Conservation (phyloP, 176 grass and related monocot genomes). For the Musa acuminata region DNA sequence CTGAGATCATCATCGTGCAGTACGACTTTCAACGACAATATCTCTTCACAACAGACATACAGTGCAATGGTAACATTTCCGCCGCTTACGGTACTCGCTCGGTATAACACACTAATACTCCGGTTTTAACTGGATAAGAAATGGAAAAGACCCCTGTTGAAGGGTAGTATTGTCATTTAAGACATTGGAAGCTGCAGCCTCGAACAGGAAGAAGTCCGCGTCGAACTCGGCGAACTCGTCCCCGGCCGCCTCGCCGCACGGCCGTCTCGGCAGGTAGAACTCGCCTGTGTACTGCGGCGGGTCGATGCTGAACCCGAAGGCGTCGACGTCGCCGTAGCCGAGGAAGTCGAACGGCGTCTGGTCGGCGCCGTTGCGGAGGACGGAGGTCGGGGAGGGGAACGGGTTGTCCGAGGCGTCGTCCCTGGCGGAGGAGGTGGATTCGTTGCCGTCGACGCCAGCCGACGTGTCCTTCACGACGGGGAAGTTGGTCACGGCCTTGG, state of each 20-base stretch:
- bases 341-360: constrained; percentile 29
- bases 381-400: constrained; percentile 38
- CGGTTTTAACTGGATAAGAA: not conserved
- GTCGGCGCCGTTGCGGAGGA: constrained; percentile 28
- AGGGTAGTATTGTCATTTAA: constrained; percentile 7
- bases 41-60: not conserved
- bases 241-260: constrained; percentile 33
- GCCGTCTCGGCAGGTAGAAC: constrained; percentile 30
- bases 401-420: constrained; percentile 9
- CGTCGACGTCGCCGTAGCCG: constrained; percentile 26
- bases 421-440: not conserved
- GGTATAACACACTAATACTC: not conserved
- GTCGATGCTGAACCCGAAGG: constrained; percentile 1
- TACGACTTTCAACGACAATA: not conserved
- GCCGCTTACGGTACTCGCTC: not conserved
- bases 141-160: not conserved
- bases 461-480: not conserved
- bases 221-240: constrained; percentile 36
- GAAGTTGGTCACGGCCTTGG: constrained; percentile 39
- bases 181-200: not conserved
- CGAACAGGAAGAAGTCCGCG: constrained; percentile 7
- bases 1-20: not conserved
- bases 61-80: not conserved
- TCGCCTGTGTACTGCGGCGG: constrained; percentile 23
- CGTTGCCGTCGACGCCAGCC: not conserved